Evolutionary conservation across 208 protist species (phyloP), one percentile per base, ranked within the genome.

Genomic region (Acanthamoeba sp.): DNA sequence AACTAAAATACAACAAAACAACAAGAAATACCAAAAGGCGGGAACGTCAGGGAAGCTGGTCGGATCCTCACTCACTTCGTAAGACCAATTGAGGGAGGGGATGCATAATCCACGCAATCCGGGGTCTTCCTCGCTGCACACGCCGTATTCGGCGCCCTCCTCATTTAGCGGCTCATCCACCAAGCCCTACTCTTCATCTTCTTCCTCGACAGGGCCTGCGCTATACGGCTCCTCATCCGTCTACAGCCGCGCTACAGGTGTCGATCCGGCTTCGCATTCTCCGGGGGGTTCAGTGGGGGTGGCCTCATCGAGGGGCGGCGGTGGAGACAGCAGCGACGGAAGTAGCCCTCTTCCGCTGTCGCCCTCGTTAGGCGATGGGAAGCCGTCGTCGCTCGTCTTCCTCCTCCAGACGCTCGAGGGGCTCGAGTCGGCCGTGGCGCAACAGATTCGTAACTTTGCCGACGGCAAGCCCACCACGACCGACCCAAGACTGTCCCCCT

Each of bases 341-440:
- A 9, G 69, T 18, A n/a, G 29, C 12, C 9, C 71, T 1, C n/a
- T n/a, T n/a, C 40, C 71, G 16, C 71, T 29, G 4, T 50, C 71
- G 71, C 38, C 38, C 18, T 40, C 38, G 6, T 18, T 82, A 36
- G 36, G 16, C n/a, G 76, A 57, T 3, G 45, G 76, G 18, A 85
- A 85, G 42, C 45, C 76, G 18, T 85, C 76, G 2, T 85, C 76
- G 36, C 36, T 85, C 27, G 29, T 85, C 2, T 57, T 57, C n/a
- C 76, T 85, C 20, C 76, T 85, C 14, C 76, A 85, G 76, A 85
- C 76, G 27, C 24, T 85, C n/a, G 76, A 85, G 76, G 76, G 76
- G 16, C 76, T 85, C 76, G 76, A 85, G 20, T 85, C 76, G 34
- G 45, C 76, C 42, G 76, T 85, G 9, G 36, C 76, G 76, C 76